Conservation (phyloP, 192 early-diverging fungal species). For the Mortierella alpina region DNA sequence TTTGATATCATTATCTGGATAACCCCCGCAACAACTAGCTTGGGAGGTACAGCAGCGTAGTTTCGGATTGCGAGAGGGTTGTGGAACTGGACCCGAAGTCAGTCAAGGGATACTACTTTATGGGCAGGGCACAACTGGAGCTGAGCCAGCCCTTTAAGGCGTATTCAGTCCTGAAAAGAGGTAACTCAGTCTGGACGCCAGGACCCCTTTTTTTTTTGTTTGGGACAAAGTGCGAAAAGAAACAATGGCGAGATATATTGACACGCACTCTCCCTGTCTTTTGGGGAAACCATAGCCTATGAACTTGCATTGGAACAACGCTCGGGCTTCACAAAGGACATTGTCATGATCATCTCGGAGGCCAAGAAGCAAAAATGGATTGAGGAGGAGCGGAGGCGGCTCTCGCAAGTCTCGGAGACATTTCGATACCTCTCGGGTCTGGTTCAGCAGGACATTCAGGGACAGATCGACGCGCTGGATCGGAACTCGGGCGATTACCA, state of each 20-base stretch:
- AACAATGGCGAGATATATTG: background rate
- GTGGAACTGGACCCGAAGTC: conserved; percentile 73
- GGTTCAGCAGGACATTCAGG: conserved; percentile 68
- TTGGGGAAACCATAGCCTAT: conserved; percentile 59
- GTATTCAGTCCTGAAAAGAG: conserved; percentile 54
- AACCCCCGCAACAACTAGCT: too few relatives aligned
- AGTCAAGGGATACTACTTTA: conserved; percentile 79
- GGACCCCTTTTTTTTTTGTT: background rate
- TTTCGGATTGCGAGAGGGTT: conserved; percentile 73
- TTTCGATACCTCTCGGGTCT: conserved; percentile 71
- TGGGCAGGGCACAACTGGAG: conserved; percentile 49
- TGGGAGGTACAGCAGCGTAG: conserved; percentile 63
- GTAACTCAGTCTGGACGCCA: conserved; percentile 13
- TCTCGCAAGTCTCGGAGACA: conserved; percentile 68
- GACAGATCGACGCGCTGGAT: conserved; percentile 38
- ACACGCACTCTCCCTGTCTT: background rate
- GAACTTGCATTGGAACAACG: conserved; percentile 66
- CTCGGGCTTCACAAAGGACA: conserved; percentile 72
- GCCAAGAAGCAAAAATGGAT: conserved; percentile 83
- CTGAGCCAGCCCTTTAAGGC: conserved; percentile 64
- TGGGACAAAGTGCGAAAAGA: background rate
- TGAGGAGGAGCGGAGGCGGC: conserved; percentile 62
- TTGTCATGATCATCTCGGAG: conserved; percentile 64
- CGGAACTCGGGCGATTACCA: conserved; percentile 21
- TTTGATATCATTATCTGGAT: background rate